Conservation (phyloP, 73 alveolate species). For the Blepharisma stoltei region DNA sequence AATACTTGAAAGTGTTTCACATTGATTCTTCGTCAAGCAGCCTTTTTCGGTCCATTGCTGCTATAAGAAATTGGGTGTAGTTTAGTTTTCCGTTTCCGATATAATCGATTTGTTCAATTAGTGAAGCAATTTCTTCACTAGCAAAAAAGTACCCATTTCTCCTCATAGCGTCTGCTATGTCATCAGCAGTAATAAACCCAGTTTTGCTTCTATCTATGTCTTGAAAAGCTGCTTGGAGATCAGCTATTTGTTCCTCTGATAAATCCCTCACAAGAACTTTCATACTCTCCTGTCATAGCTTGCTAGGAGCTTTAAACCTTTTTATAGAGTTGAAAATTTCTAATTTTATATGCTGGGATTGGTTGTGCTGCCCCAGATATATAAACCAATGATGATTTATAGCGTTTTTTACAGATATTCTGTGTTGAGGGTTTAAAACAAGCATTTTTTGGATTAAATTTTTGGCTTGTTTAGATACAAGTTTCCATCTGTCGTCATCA, state of each 20-base stretch:
- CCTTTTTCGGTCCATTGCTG: conserved; percentile 33
- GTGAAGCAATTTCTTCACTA: conserved; percentile 10
- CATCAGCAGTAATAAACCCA: conserved; percentile 27
- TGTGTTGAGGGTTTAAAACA: conserved; percentile 54
- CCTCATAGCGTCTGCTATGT: not conserved
- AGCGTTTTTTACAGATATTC: conserved; percentile 71
- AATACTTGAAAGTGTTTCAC: conserved; percentile 27
- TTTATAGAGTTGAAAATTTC: not conserved
- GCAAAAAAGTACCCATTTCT: not conserved
- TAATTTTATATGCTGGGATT: not conserved
- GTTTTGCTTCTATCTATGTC: conserved; percentile 15
- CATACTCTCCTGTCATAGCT: conserved; percentile 30
- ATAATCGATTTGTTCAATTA: conserved; percentile 27
- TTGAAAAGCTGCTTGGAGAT: conserved; percentile 6
- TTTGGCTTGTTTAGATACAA: conserved; percentile 43
- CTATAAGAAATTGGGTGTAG: conserved; percentile 46
- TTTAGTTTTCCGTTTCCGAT: conserved; percentile 44
- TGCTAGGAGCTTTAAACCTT: conserved; percentile 19
- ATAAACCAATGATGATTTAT: conserved; percentile 71
- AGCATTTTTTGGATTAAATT: conserved; percentile 41
- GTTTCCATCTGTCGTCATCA: conserved; percentile 42
- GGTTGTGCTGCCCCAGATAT: not conserved
- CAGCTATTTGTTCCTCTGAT: conserved; percentile 1
- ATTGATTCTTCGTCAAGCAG: conserved; percentile 35
- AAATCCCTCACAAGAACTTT: conserved; percentile 25